Base-by-base conservation (phyloP, 2,329 filamentous ascomycete species). In the Colletotrichum cuscutae region DNA sequence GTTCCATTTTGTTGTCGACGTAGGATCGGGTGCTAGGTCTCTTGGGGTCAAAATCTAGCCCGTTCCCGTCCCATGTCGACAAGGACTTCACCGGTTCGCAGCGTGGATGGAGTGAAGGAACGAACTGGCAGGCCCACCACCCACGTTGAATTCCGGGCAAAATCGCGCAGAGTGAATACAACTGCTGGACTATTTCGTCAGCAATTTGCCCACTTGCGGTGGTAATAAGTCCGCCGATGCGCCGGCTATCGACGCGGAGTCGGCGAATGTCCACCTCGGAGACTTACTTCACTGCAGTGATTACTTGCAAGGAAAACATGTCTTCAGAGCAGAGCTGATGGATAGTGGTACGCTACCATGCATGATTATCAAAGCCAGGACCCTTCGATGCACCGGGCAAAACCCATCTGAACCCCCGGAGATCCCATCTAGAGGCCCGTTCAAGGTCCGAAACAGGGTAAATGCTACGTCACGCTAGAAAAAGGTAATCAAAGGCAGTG, bases 351-450 rank as follows among this genome's bases (percentile, higher is more conserved):
- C 3, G 19, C 42, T 22, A 11, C 19, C 56, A 24, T 37, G 30
- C 52, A 8, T 22, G 42, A 11, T 49, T 9, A 49, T 49, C 42
- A 49, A n/a, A 49, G 42, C 42, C 42, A 49, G 42, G 15, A 19
- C 15, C 42, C 15, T n/a, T n/a, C 19, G 42, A 22, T 49, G 42
- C 12, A 8, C 15, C 22, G 62, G 52, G 32, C 24, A 52, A 65
- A 66, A 66, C 56, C 56, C 56, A 37, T 32, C n/a, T 22, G 12
- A 9, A 5, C 56, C 19, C 56, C 30, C 19, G n/a, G n/a, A 49
- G 42, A 37, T 58, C 64, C 54, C 64, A 65, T 37, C 54, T 58
- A 28, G n/a, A 52, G 19, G 11, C 42, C 61, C 49, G 15, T 64
- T n/a, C 35, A 49, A 30, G 61, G 54, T 52, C 52, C n/a, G 52